phyloP scores from a whole-genome alignment of 305 asterid genomes.

The Stenogyne calaminthoides region DNA sequence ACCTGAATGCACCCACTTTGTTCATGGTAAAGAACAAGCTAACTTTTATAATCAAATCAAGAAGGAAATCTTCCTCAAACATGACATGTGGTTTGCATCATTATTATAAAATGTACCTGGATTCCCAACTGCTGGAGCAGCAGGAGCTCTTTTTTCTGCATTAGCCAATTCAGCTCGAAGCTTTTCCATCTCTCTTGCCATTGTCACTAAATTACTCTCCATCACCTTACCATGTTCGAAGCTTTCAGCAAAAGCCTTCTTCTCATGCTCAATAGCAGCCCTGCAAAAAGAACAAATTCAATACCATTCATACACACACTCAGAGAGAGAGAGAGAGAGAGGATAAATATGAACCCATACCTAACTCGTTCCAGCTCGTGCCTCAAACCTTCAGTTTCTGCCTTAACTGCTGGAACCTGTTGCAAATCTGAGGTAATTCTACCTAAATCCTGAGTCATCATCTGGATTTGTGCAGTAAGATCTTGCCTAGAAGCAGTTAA shows the following conservation, averaged over 20 bases:
- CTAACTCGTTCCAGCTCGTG: conserved; percentile 81
- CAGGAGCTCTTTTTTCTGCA: conserved; percentile 80
- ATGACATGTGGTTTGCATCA: not conserved
- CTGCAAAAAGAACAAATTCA: conserved; percentile 38
- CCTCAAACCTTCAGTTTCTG: conserved; percentile 68
- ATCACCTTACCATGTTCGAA: conserved; percentile 87
- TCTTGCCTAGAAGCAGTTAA: conserved; percentile 77
- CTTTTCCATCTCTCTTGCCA: conserved; percentile 93
- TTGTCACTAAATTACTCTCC: conserved; percentile 80
- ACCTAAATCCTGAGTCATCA: conserved; percentile 85
- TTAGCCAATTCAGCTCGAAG: conserved; percentile 93
- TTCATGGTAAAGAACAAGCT: conserved; percentile 14
- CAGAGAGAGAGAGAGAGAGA: not conserved
- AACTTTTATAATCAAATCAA: conserved; percentile 12
- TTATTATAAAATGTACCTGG: conserved; percentile 47
- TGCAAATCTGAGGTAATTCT: conserved; percentile 78
- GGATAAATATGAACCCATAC: conserved; percentile 32
- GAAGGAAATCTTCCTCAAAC: not conserved
- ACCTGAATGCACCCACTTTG: not conserved
- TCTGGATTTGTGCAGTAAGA: conserved; percentile 70
- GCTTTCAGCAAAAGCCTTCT: conserved; percentile 87
- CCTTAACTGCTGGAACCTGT: conserved; percentile 76
- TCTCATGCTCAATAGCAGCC: conserved; percentile 91
- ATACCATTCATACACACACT: not conserved
- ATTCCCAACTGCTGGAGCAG: conserved; percentile 63